A percentile compares a stretch with the other conserved stretches of the same genome.
Evolutionary conservation across 1,284 basidiomycete genomes (phyloP).

Genomic region (Ceratobasidium sp.): DNA sequence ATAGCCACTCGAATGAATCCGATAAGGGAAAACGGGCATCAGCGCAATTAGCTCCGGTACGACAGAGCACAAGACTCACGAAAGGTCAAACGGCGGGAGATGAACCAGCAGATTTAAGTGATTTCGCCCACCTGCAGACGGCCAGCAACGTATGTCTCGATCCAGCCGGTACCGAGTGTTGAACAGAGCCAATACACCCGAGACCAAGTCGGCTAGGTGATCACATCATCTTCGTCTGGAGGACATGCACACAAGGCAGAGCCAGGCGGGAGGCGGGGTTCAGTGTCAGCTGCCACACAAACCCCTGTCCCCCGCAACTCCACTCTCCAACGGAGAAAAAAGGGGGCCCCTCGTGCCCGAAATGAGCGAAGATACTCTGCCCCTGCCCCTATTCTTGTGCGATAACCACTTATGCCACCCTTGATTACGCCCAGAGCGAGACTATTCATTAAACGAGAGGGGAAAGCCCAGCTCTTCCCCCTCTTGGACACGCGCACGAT

Average conservation of each 20-base stretch:
- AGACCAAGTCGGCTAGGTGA: background rate
- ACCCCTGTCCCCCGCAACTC: background rate
- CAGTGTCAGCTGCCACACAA: too few species aligned
- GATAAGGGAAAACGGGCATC: background rate
- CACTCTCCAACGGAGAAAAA: background rate
- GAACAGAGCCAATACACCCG: background rate
- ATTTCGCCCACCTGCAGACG: background rate
- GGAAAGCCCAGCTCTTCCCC: background rate
- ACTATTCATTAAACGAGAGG: background rate
- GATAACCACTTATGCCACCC: background rate
- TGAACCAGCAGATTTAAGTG: background rate
- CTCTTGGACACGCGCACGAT: background rate
- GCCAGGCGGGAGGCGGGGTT: background rate
- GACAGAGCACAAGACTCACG: background rate
- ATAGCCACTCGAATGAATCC: background rate
- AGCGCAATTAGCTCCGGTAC: background rate
- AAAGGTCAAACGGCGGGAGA: background rate
- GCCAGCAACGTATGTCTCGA: background rate
- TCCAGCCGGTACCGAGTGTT: background rate
- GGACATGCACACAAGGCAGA: background rate
- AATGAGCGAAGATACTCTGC: background rate
- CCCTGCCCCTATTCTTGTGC: background rate
- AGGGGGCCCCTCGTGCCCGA: constrained; percentile 8
- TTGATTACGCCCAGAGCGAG: constrained; percentile 3
- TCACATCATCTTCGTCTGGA: background rate